These are phyloP conservation scores for Grosmannia serpens DNA, from an alignment of 2,329 filamentous ascomycete species.

Conservation along the genomic window DNA sequence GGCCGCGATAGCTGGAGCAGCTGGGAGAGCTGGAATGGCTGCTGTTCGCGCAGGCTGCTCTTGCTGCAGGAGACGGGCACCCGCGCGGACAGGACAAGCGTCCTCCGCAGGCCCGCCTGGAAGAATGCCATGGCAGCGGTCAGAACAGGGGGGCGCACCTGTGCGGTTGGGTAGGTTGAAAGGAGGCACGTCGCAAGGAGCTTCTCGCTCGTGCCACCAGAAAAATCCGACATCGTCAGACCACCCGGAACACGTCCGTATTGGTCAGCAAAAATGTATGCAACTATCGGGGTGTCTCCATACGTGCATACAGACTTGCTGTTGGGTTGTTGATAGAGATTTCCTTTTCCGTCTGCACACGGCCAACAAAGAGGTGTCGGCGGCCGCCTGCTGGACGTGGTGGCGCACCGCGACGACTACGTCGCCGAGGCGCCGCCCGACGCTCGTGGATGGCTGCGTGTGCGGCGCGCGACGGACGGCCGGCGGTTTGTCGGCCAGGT, in stretches of 20 bases:
- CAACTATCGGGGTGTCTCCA: background rate
- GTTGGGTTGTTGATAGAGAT: background rate
- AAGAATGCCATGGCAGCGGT: conserved; percentile 17
- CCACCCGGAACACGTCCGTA: background rate
- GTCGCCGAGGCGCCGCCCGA: background rate
- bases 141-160: background rate
- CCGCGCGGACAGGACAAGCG: conserved; percentile 13
- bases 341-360: background rate
- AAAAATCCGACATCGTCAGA: background rate
- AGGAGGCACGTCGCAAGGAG: background rate
- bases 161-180: background rate
- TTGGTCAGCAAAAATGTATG: background rate
- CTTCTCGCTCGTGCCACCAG: background rate
- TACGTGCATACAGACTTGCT: background rate
- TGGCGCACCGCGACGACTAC: conserved; percentile 20
- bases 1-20: background rate
- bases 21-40: conserved; percentile 2
- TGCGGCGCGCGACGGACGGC: background rate
- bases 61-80: conserved; percentile 36
- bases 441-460: background rate
- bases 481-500: background rate
- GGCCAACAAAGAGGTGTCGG: background rate
- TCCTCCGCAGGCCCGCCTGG: conserved; percentile 18
- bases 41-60: conserved; percentile 30
- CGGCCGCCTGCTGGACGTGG: conserved; percentile 17